phyloP scores from a whole-genome alignment of 805 yeast species.

The Candida piceae region DNA sequence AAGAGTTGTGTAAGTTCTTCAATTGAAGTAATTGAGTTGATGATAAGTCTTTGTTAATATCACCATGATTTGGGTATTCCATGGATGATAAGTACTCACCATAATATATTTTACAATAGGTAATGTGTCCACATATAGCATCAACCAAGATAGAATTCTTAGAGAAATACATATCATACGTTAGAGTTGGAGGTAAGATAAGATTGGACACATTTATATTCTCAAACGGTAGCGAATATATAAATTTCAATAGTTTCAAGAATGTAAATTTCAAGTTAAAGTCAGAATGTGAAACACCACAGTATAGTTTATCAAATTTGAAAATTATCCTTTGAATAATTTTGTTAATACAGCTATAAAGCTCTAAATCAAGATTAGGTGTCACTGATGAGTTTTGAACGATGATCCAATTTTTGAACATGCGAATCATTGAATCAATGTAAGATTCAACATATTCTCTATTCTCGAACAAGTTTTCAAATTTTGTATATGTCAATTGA shows the following conservation, averaged over 20 bases:
- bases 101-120: conserved; percentile 34
- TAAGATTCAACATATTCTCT: neutral
- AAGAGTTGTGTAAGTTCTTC: conserved; percentile 40
- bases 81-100: conserved; percentile 21
- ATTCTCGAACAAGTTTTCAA: conserved; percentile 5
- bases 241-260: conserved; percentile 10
- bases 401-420: conserved; percentile 15
- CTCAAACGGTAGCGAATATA: conserved; percentile 19
- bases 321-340: conserved; percentile 7
- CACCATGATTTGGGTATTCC: conserved; percentile 7
- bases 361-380: conserved; percentile 3
- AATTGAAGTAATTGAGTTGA: conserved; percentile 14
- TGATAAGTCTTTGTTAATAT: conserved; percentile 8
- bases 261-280: conserved; percentile 6
- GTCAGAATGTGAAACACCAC: conserved; percentile 5
- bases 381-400: no score
- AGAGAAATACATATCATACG: conserved; percentile 35
- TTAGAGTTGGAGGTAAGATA: conserved; percentile 36
- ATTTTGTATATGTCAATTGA: conserved; percentile 1
- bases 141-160: conserved; percentile 42
- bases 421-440: conserved; percentile 3
- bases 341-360: conserved; percentile 16
- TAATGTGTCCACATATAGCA: conserved; percentile 41
- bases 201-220: conserved; percentile 21
- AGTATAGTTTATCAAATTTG: conserved; percentile 5